Evolutionary conservation across 129 eudicot species (phyloP), one percentile per base, ranked within the genome.

Genomic region (Lonicera japonica): DNA sequence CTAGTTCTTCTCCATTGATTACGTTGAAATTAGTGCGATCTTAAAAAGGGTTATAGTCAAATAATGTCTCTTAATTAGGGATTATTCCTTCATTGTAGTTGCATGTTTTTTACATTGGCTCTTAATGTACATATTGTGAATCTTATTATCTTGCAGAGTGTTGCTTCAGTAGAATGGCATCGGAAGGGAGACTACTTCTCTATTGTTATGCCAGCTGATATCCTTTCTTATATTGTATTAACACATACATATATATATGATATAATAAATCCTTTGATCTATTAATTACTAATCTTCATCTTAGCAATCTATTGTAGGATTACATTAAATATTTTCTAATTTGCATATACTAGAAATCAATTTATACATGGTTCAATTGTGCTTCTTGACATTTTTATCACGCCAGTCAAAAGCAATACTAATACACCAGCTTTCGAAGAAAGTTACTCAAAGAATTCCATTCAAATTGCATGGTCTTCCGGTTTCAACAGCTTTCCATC

Each of bases 161-260:
- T 94, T 18, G 66, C 96, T 64, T 82, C 90, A 36, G 87, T 88
- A 45, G 95, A 94, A 77, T 94, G 96, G 99, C 99, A 94, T 83
- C 87, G 99, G 48, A 85, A 73, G 83, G 99, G 99, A 81, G 99
- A 94, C 83, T 94, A 94, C 77, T 83, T 94, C 67, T 88, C 99
- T 23, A 66, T 92, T 21, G 87, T 88, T 54, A 85, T 94, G 95
- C 99, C 95, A 18, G 65, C 83, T 70, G 99, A 88, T 94, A 94
- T 94, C 99, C 99, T 94, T 85, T 61, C 36, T 51, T 43, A 38
- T 8, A 7, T 48, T 71, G 16, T 25, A 17, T 64, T 4, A 15
- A 24, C 11, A 22, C n/a, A 59, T 51, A 39, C n/a, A n/a, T n/a
- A n/a, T n/a, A n/a, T n/a, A n/a, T n/a, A n/a, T n/a, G n/a, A n/a